These are phyloP conservation scores for Solanum megistacrolobum DNA, from an alignment of 257 asterid species.

Conservation along the genomic window DNA sequence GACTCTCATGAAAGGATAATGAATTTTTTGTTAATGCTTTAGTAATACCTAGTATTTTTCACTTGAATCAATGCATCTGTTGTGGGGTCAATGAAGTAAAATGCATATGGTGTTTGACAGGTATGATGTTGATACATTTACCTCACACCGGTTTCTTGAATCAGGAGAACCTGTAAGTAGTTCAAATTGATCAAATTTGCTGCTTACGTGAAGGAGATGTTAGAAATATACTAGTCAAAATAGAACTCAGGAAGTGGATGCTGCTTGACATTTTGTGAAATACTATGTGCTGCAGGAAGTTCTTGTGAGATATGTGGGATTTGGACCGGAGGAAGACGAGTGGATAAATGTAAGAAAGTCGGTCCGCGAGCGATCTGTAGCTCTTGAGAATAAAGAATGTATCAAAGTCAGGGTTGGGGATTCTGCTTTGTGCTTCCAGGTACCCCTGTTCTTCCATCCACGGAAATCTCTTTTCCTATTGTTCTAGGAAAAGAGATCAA, in stretches of 20 bases:
- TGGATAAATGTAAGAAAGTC: slow-evolving; percentile 56
- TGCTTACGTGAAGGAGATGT: not conserved
- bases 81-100: not conserved
- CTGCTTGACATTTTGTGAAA: slow-evolving; percentile 4
- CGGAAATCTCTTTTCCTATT: not conserved
- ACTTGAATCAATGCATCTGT: not conserved
- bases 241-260: not conserved
- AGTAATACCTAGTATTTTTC: not conserved
- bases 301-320: slow-evolving; percentile 66
- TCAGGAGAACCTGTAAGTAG: slow-evolving; percentile 77
- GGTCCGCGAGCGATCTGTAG: slow-evolving; percentile 65
- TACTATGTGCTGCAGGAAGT: slow-evolving; percentile 54
- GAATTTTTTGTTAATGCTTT: not conserved
- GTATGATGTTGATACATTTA: slow-evolving; percentile 77
- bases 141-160: slow-evolving; percentile 47
- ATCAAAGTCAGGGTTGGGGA: slow-evolving; percentile 61
- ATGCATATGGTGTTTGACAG: slow-evolving; percentile 23
- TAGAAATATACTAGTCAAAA: not conserved
- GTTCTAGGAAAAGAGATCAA: not conserved
- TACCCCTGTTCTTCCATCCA: slow-evolving; percentile 9
- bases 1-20: not conserved
- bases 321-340: slow-evolving; percentile 77
- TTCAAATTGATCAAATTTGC: not conserved
- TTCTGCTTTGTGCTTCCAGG: slow-evolving; percentile 84
- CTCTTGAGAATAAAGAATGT: slow-evolving; percentile 76